phyloP scores from a whole-genome alignment of 805 yeast species.

The Ogataea zsoltii region DNA sequence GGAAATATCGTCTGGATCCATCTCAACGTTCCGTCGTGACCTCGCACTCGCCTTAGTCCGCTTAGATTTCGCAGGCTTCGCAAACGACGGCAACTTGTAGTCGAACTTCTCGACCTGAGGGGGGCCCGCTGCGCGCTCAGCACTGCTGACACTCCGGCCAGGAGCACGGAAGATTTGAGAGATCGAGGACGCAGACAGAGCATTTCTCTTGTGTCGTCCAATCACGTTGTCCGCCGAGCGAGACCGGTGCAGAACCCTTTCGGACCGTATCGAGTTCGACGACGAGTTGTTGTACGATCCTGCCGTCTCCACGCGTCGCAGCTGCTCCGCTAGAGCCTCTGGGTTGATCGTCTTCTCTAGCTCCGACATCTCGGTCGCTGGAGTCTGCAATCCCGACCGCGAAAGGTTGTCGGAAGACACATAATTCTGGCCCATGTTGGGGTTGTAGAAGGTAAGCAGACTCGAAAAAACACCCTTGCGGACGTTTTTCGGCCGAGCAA shows the following conservation, averaged over 20 bases:
- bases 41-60: neutral
- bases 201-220: constrained; percentile 13
- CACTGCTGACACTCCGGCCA: neutral
- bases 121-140: constrained; percentile 7
- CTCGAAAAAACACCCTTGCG: constrained; percentile 87
- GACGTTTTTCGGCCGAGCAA: constrained; percentile 52
- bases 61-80: constrained; percentile 11
- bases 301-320: constrained; percentile 15
- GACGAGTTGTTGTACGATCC: constrained; percentile 9
- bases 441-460: constrained; percentile 66
- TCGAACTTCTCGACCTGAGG: constrained; percentile 13
- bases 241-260: constrained; percentile 16
- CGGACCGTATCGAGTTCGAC: constrained; percentile 4
- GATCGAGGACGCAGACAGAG: constrained; percentile 14
- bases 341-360: constrained; percentile 16
- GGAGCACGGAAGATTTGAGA: constrained; percentile 11
- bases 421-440: constrained; percentile 31
- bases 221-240: constrained; percentile 19
- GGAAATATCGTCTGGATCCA: constrained; percentile 12
- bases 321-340: constrained; percentile 19
- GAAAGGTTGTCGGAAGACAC: constrained; percentile 15
- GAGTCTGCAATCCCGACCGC: constrained; percentile 26
- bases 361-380: constrained; percentile 19
- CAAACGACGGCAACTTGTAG: constrained; percentile 21
- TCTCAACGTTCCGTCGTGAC: neutral